Evolutionary conservation across 768 basidiomycete genomes (phyloP), one percentile per base, ranked within the genome.

Genomic region (Xerocomellus intermedius): DNA sequence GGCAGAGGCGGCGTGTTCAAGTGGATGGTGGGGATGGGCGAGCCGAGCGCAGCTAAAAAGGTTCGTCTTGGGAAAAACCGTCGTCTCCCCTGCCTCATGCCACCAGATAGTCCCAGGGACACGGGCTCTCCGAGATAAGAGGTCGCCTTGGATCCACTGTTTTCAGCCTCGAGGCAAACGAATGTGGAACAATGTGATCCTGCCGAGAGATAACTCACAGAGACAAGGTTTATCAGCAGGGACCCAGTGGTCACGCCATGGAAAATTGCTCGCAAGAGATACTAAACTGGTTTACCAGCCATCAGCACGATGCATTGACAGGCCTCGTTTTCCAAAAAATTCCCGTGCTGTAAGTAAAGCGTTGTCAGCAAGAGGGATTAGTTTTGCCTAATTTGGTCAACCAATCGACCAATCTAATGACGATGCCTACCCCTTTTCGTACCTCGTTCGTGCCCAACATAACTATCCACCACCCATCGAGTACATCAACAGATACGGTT

Each of bases 121-220:
- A 45, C 46, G 64, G 62, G 45, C 42, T 37, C 39, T 22, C 21
- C 19, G 37, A 54, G 62, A 57, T 64, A 61, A 60, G 39, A 54
- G 42, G 33, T 33, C 55, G 26, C 39, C 45, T 24, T 53, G 42
- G 28, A 41, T n/a, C 10, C 13, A 30, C 45, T 41, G 26, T 77
- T 74, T 77, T 75, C 64, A 74, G 79, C 80, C 80, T 80, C 75
- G 77, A 80, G 80, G 80, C 72, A 24, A 54, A 50, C 36, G 10
- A 4, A 33, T 12, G 33, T 12, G 14, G 38, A 37, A n/a, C 10
- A 35, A 45, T 7, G 32, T 16, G 39, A 21, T 30, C 46, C 44
- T 33, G 37, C 52, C 36, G 48, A 57, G 41, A 50, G 47, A 58
- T 49, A 50, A 50, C 57, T 50, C 28, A 33, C 48, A 44, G 32